phyloP scores from a whole-genome alignment of 805 yeast genomes.

The Zygoascus biomembranicola region DNA sequence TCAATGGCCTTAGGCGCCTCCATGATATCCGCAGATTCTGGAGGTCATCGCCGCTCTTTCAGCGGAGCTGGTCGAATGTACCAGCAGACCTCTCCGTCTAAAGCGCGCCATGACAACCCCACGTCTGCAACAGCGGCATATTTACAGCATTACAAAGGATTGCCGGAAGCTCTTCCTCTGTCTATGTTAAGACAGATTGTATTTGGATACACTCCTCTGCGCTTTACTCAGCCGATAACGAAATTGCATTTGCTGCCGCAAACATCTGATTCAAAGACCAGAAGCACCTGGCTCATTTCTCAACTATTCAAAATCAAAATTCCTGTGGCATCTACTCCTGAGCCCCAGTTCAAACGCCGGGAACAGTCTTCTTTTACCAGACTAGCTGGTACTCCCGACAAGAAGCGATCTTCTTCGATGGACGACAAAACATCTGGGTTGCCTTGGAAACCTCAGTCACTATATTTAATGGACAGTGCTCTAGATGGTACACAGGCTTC shows the following conservation, averaged over 20 bases:
- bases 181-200: slow-evolving; percentile 16
- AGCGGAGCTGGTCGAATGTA: neutral
- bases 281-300: slow-evolving; percentile 15
- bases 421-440: neutral
- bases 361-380: neutral
- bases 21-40: neutral
- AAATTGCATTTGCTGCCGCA: slow-evolving; percentile 18
- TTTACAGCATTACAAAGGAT: neutral
- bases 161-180: slow-evolving; percentile 6
- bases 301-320: slow-evolving; percentile 16
- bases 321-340: neutral
- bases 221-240: slow-evolving; percentile 14
- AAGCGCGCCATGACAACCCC: neutral
- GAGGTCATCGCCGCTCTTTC: neutral
- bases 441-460: slow-evolving; percentile 9
- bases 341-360: neutral
- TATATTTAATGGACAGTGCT: neutral
- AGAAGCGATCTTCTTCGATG: neutral
- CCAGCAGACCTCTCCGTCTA: neutral
- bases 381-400: neutral
- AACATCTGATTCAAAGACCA: neutral
- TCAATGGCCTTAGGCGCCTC: neutral
- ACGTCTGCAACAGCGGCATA: slow-evolving; percentile 1
- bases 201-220: slow-evolving; percentile 20
- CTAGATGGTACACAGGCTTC: neutral